Conservation (phyloP, 164 flowering plant species). For the Pachysandra terminalis region DNA sequence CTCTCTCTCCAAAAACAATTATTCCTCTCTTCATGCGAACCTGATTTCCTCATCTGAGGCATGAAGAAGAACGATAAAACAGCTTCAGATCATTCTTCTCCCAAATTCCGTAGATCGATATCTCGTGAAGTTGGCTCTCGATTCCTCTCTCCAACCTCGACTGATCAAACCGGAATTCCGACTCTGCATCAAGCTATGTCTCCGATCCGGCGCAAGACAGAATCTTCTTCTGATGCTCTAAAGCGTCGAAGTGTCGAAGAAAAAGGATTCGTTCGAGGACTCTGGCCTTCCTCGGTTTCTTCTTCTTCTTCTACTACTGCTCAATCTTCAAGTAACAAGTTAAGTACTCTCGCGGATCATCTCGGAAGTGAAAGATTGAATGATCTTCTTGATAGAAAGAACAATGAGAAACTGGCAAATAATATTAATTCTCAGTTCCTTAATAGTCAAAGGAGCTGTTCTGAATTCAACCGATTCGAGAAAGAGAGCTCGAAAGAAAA, state of each 20-base stretch:
- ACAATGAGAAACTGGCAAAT: background rate
- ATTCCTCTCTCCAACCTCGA: slow-evolving; percentile 44
- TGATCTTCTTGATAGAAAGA: slow-evolving; percentile 25
- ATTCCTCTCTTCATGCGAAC: background rate
- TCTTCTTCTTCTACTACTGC: no score
- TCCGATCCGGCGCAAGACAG: slow-evolving; percentile 31
- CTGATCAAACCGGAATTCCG: slow-evolving; percentile 17
- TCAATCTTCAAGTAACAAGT: slow-evolving; percentile 15
- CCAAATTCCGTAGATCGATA: slow-evolving; percentile 30
- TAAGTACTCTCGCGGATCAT: slow-evolving; percentile 48
- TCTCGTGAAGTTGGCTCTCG: slow-evolving; percentile 64
- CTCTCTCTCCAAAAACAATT: background rate
- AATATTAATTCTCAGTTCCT: slow-evolving; percentile 8
- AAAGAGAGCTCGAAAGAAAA: slow-evolving; percentile 38
- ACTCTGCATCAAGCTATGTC: slow-evolving; percentile 39
- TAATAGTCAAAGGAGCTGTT: slow-evolving; percentile 32
- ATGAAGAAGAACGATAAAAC: slow-evolving; percentile 16
- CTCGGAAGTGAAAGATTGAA: slow-evolving; percentile 43
- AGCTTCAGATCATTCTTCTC: slow-evolving; percentile 24
- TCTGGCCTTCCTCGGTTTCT: slow-evolving; percentile 60
- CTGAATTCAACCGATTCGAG: slow-evolving; percentile 26
- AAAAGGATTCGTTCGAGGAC: slow-evolving; percentile 23
- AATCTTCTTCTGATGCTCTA: slow-evolving; percentile 17
- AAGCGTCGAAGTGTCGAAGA: slow-evolving; percentile 36
- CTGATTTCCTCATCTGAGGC: background rate